These are phyloP conservation scores for Hydnomerulius pinastri DNA, from an alignment of 768 basidiomycete species.

Conservation along the genomic window DNA sequence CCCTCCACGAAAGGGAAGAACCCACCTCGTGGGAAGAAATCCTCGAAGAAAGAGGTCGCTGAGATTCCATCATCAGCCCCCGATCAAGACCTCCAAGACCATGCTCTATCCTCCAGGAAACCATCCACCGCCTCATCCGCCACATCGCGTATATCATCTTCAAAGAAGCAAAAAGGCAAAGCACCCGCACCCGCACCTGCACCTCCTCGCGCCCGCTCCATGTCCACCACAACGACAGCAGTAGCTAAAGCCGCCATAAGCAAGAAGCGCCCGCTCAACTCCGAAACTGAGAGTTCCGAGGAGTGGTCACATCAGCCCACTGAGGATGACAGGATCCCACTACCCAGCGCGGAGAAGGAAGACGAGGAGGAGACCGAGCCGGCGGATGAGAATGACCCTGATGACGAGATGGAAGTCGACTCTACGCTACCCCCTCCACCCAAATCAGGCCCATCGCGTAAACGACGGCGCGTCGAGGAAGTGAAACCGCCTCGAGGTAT, in stretches of 20 bases:
- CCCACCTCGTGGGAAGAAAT: slow-evolving; percentile 8
- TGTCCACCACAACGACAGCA: slow-evolving; percentile 3
- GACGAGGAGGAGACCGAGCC: slow-evolving; percentile 44
- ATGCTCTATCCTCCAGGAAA: slow-evolving; percentile 9
- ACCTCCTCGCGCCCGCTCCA: slow-evolving; percentile 5
- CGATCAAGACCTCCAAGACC: slow-evolving; percentile 44
- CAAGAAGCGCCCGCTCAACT: slow-evolving; percentile 23
- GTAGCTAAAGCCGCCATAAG: slow-evolving; percentile 10
- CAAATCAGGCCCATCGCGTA: slow-evolving; percentile 30
- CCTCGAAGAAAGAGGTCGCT: slow-evolving; percentile 27
- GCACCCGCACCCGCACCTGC: neutral
- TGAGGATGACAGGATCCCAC: slow-evolving; percentile 30
- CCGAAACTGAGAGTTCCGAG: slow-evolving; percentile 28
- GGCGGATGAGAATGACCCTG: slow-evolving; percentile 45
- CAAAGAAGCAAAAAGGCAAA: slow-evolving; percentile 7
- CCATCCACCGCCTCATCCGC: slow-evolving; percentile 4
- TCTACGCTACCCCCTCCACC: slow-evolving; percentile 30
- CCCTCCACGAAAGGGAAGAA: slow-evolving; percentile 12
- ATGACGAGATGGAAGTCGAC: slow-evolving; percentile 39
- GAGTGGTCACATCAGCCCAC: slow-evolving; percentile 14
- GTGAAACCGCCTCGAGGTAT: slow-evolving; percentile 22
- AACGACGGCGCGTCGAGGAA: slow-evolving; percentile 45
- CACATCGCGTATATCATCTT: slow-evolving; percentile 2
- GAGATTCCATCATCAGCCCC: slow-evolving; percentile 63
- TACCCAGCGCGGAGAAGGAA: slow-evolving; percentile 24